Percentiles rank a stretch among this genome's conserved stretches.
Conservation (phyloP, 208 protist species). For the Crithidia acanthocephali region DNA sequence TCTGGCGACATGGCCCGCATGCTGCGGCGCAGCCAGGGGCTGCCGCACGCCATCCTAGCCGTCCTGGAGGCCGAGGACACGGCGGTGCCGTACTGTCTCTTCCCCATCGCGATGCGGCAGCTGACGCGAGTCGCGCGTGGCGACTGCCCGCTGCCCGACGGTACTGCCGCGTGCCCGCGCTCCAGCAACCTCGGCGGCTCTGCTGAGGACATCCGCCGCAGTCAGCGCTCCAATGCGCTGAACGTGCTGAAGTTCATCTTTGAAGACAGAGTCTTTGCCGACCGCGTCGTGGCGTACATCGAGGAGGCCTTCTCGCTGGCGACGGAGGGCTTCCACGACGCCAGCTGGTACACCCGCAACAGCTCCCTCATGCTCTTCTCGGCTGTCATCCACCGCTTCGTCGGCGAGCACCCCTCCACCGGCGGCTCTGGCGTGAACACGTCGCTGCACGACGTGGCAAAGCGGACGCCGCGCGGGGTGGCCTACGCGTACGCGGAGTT, state of each 20-base stretch:
- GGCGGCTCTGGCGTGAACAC: constrained; percentile 84
- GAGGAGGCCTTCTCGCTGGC: constrained; percentile 86
- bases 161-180: background rate
- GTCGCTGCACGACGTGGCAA: constrained; percentile 76
- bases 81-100: constrained; percentile 63
- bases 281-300: constrained; percentile 61
- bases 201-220: constrained; percentile 41
- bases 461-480: constrained; percentile 64
- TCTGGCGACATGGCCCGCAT: constrained; percentile 75
- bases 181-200: background rate
- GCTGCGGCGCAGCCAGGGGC: constrained; percentile 90
- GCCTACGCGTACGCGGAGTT: constrained; percentile 68
- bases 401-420: constrained; percentile 86
- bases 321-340: constrained; percentile 78
- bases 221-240: constrained; percentile 88
- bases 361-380: constrained; percentile 93
- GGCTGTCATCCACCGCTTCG: constrained; percentile 87
- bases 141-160: background rate
- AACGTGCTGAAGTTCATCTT: constrained; percentile 95
- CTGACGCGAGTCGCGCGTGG: constrained; percentile 55
- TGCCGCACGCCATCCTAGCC: constrained; percentile 83
- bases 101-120: constrained; percentile 66
- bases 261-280: constrained; percentile 82
- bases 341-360: constrained; percentile 91
- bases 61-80: constrained; percentile 87